Base-by-base conservation (phyloP, 352 stramenopile species). In the Pythium vanterpoolii region DNA sequence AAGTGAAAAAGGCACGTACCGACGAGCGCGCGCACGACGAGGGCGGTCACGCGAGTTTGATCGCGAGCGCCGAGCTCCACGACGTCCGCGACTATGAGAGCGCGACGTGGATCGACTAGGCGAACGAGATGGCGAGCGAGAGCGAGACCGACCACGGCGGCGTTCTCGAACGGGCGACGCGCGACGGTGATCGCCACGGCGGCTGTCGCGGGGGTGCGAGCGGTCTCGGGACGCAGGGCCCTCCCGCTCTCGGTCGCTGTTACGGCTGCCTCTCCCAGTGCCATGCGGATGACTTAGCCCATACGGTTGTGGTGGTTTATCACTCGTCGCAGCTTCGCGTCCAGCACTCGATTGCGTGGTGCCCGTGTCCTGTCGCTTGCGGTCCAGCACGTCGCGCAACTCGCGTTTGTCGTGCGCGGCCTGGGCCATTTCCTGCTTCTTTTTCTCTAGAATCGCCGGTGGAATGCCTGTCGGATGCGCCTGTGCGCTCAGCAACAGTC, bases 401-500 rank as follows among this genome's bases (percentile, higher is more conserved):
- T 75, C 60, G 7, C 79, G 60, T 49, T 91, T 90, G 16, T 87
- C 72, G 8, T 71, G 47, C 23, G 74, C 76, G 31, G 79, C 66
- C n/a, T 66, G 55, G 53, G 88, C 74, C 56, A 96, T 79, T 56
- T 97, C 87, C 38, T 86, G 70, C 66, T 96, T 97, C 76, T 97
- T 97, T 70, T 95, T 81, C 62, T 97, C 83, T 26, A 97, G 53
- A 60, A 97, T 89, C 39, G 66, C 70, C 40, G 71, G 77, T 1
- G 90, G 89, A 60, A 98, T 97, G 40, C 91, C 91, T 13, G 84
- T 90, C 5, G 88, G 66, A 46, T 93, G 83, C n/a, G 73, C 73
- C 58, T 98, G 90, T 2, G 90, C 91, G 60, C 90, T 96, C 7
- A 97, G 65, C 51, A 98, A 70, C 38, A 98, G 63, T 33, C 77